A percentile compares a stretch with the other conserved stretches of the same genome.
These are phyloP conservation scores for Epichloe hybrida DNA, from an alignment of 2,329 filamentous ascomycete species.

Conservation along the genomic window DNA sequence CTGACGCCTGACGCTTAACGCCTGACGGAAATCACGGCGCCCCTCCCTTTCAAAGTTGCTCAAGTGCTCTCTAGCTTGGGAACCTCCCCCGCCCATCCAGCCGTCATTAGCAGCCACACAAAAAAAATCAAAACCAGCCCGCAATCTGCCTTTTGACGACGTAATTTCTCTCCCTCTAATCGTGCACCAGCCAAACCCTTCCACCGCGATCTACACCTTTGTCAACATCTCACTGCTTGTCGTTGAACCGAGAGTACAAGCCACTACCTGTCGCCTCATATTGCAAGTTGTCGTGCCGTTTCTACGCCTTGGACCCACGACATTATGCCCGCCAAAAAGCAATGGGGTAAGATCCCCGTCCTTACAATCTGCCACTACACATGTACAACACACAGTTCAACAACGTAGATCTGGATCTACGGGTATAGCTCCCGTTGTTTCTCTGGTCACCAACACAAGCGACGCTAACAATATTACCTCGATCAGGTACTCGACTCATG, in stretches of 20 bases:
- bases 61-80: too few species aligned
- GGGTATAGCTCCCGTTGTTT: not conserved
- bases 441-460: not conserved
- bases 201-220: not conserved
- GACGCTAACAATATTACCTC: conserved; percentile 2
- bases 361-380: conserved; percentile 5
- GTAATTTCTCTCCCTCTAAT: not conserved
- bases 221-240: not conserved
- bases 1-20: not conserved
- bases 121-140: not conserved
- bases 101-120: not conserved
- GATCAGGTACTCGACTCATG: conserved; percentile 80
- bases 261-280: not conserved
- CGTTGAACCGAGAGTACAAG: not conserved
- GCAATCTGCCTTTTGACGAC: not conserved
- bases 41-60: not conserved
- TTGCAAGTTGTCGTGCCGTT: not conserved
- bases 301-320: conserved; percentile 6
- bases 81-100: not conserved
- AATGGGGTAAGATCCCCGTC: conserved; percentile 25
- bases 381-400: not conserved
- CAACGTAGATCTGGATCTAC: conserved; percentile 1
- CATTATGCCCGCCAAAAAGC: conserved; percentile 30
- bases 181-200: not conserved
- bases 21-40: not conserved